Evolutionary conservation across 2,329 filamentous ascomycete genomes (phyloP).

Genomic region (Hypoxylon sp.): DNA sequence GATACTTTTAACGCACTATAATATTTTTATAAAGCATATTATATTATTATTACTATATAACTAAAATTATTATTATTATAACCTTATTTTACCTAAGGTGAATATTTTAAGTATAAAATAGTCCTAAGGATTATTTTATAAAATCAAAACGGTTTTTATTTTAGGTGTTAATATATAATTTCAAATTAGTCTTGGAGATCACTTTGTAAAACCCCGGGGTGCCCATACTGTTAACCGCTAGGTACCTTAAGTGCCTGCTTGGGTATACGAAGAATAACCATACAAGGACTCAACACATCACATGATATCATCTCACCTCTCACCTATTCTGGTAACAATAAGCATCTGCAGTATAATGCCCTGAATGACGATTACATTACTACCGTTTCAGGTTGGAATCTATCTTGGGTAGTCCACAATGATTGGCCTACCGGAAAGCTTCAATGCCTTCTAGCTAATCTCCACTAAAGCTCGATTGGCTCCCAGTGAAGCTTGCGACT

Average conservation of each 20-base stretch:
- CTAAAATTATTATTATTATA: no score
- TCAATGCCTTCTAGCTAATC: constrained; percentile 24
- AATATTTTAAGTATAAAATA: no score
- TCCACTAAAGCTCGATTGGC: constrained; percentile 47
- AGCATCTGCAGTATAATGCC: background rate
- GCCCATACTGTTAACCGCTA: no score
- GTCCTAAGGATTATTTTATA: no score
- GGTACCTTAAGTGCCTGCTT: background rate
- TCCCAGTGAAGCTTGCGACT: constrained; percentile 21
- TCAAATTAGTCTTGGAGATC: no score
- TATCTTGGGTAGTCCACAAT: constrained; percentile 4
- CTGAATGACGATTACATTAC: constrained; percentile 4
- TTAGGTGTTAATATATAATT: no score
- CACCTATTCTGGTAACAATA: background rate
- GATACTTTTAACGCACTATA: no score
- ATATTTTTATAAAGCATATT: no score
- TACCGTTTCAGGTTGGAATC: constrained; percentile 34
- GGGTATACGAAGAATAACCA: background rate
- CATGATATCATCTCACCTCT: constrained; percentile 10
- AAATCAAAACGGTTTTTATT: no score
- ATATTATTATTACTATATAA: no score
- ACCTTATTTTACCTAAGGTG: no score
- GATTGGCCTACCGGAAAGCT: constrained; percentile 26
- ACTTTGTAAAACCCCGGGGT: no score
- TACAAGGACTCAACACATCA: constrained; percentile 7